phyloP scores from a whole-genome alignment of 331 rosid species.

The Quercus phellos region DNA sequence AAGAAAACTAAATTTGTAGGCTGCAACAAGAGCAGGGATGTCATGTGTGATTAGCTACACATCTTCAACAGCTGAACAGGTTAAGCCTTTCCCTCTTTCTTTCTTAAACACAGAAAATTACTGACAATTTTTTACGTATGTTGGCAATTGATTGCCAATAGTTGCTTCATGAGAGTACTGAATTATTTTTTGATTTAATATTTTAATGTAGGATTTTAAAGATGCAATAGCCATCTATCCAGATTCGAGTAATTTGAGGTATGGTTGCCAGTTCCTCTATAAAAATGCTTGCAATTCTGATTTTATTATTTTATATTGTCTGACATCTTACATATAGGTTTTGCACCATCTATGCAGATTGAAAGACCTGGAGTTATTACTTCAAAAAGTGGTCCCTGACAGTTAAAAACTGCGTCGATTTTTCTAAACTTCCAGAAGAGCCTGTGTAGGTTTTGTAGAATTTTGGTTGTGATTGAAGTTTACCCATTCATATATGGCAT shows the following conservation, averaged over 20 bases:
- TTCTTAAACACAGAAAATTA: slow-evolving; percentile 7
- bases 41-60: slow-evolving; percentile 77
- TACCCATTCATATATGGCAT: too few relatives aligned
- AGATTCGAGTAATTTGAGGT: slow-evolving; percentile 77
- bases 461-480: background rate
- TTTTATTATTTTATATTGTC: background rate
- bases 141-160: slow-evolving; percentile 3
- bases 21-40: slow-evolving; percentile 92
- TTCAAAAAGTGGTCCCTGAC: slow-evolving; percentile 53
- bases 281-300: background rate
- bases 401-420: slow-evolving; percentile 28
- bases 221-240: slow-evolving; percentile 82
- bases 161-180: slow-evolving; percentile 12
- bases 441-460: background rate
- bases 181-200: slow-evolving; percentile 12
- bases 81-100: slow-evolving; percentile 18
- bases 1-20: slow-evolving; percentile 39
- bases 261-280: slow-evolving; percentile 11
- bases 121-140: background rate
- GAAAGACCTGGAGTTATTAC: slow-evolving; percentile 71
- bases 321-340: background rate
- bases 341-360: slow-evolving; percentile 49
- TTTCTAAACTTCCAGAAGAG: background rate
- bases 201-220: slow-evolving; percentile 60
- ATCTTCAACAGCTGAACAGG: slow-evolving; percentile 86